These are phyloP conservation scores for Atkinsonella hypoxylon DNA, from an alignment of 2,329 filamentous ascomycete species.

Conservation along the genomic window DNA sequence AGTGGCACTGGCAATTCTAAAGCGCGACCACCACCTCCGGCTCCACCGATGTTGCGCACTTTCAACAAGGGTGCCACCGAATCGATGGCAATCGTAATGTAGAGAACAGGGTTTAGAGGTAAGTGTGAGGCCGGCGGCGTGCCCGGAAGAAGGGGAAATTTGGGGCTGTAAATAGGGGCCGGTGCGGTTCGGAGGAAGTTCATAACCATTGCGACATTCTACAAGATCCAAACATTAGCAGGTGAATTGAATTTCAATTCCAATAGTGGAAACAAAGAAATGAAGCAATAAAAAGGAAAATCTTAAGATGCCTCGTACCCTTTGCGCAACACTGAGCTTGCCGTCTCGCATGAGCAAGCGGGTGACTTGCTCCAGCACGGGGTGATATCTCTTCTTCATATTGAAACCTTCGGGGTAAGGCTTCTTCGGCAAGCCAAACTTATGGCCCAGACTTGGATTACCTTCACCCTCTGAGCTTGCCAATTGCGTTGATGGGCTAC, in stretches of 20 bases:
- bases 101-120: constrained; percentile 78
- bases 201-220: constrained; percentile 81
- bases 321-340: constrained; percentile 81
- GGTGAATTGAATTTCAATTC: constrained; percentile 1
- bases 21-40: constrained; percentile 74
- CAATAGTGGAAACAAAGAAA: not conserved
- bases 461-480: constrained; percentile 9
- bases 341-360: constrained; percentile 86
- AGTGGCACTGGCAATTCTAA: constrained; percentile 77
- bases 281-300: not conserved
- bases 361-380: constrained; percentile 75
- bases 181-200: constrained; percentile 74
- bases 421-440: constrained; percentile 61
- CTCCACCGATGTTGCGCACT: constrained; percentile 62
- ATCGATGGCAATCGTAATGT: constrained; percentile 84
- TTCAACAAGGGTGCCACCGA: constrained; percentile 81
- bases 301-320: constrained; percentile 36
- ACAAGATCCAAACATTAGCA: constrained; percentile 6
- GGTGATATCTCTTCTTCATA: constrained; percentile 74
- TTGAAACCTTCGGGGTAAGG: constrained; percentile 51
- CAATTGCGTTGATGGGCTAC: constrained; percentile 9
- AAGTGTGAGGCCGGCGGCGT: constrained; percentile 67
- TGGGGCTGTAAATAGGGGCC: constrained; percentile 61
- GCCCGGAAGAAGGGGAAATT: constrained; percentile 61
- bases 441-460: constrained; percentile 45